Evolutionary conservation across 2,329 filamentous ascomycete species (phyloP), one percentile per base, ranked within the genome.

Genomic region (Xylaria sp.): DNA sequence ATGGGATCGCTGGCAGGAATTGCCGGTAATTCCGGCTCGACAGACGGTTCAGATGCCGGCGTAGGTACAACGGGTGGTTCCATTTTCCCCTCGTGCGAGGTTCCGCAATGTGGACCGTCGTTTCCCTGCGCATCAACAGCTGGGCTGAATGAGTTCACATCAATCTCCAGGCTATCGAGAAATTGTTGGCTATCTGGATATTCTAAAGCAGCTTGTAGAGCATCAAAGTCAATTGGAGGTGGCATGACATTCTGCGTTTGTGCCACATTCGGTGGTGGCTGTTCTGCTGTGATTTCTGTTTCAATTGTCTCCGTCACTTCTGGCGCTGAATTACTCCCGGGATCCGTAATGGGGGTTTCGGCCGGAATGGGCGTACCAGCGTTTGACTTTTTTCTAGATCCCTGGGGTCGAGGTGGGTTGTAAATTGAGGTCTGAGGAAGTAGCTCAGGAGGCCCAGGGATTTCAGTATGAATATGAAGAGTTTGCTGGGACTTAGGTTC

Each of bases 1-100:
- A 82, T 75, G 1, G 85, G 82, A 64, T 88, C 85, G 66, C 85
- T 87, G 7, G 84, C 84, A 7, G 85, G 82, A 18, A 84, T 74
- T 32, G 63, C 69, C 4, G 78, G 75, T 8, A 83, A 76, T 48
- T 79, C 78, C 1, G 75, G 75, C 61, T 81, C 78, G 15, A 67
- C 48, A 44, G 70, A 71, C 41, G 70, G 62, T 54, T 73, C 70
- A 10, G 71, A 73, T n/a, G 51, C 70, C n/a, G 70, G 67, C 23
- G 70, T 71, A 18, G 74, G 69, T 13, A 71, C 52, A 13, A 56
- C 62, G 2, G 74, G 76, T n/a, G 69, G 73, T 28, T 75, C 74
- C 71, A 75, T 75, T 5, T 23, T 66, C 3, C 55, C 23, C 5
- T 69, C 70, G n/a, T 60, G 20, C n/a, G 56, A 59, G 13, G 34